A percentile compares a stretch with the other conserved stretches of the same genome.
These are phyloP conservation scores for Torulaspora quercuum DNA, from an alignment of 805 yeast genomes.

Conservation along the genomic window DNA sequence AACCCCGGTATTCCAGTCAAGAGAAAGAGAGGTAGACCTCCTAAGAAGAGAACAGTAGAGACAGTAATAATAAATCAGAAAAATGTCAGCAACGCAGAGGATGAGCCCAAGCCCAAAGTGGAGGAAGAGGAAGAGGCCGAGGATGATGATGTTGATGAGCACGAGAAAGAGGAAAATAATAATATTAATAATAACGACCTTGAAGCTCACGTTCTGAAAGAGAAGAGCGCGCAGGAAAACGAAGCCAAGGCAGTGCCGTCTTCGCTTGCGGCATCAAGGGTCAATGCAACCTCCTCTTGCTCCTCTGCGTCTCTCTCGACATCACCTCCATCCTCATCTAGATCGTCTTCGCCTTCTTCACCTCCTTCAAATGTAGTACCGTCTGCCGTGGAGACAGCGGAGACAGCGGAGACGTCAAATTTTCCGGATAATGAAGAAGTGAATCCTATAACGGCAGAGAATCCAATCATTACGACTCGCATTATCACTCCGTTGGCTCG, in stretches of 20 bases:
- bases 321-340: slow-evolving; percentile 12
- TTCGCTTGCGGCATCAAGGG: neutral
- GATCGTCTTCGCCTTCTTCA: slow-evolving; percentile 12
- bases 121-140: slow-evolving; percentile 18
- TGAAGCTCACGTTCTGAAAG: too few species aligned
- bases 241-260: slow-evolving; percentile 1
- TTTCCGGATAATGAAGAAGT: slow-evolving; percentile 8
- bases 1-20: slow-evolving; percentile 12
- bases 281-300: neutral
- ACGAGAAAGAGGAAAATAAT: neutral
- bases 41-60: slow-evolving; percentile 33
- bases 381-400: slow-evolving; percentile 13
- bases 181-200: too few species aligned
- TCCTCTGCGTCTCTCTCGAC: slow-evolving; percentile 5
- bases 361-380: slow-evolving; percentile 9
- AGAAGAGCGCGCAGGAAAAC: too few species aligned
- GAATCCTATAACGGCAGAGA: slow-evolving; percentile 3
- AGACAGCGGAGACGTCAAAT: slow-evolving; percentile 13
- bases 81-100: slow-evolving; percentile 26
- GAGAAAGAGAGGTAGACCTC: slow-evolving; percentile 37
- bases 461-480: slow-evolving; percentile 10
- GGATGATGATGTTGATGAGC: slow-evolving; percentile 11
- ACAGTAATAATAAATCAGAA: slow-evolving; percentile 26
- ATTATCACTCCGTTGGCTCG: slow-evolving; percentile 14
- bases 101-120: slow-evolving; percentile 16